phyloP scores from a whole-genome alignment of 257 asterid species.

The Verbascum thapsus region DNA sequence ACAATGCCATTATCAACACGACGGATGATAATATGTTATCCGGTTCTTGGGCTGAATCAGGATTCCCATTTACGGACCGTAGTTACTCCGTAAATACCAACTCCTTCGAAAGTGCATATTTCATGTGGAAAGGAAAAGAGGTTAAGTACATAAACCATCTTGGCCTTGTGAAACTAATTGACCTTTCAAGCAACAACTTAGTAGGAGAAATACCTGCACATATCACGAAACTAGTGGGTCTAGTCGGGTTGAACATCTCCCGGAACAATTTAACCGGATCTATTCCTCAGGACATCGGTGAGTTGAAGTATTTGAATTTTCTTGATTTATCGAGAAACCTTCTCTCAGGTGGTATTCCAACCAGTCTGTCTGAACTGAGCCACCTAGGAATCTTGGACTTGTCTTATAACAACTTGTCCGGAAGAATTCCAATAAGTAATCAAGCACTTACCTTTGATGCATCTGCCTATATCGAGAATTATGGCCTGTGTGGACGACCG shows the following conservation, averaged over 20 bases:
- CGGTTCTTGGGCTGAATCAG: no score
- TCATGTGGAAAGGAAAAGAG: slow-evolving; percentile 17
- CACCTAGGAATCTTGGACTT: slow-evolving; percentile 20
- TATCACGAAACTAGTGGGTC: slow-evolving; percentile 16
- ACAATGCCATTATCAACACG: slow-evolving; percentile 2
- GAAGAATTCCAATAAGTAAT: slow-evolving; percentile 24
- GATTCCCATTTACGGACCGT: background rate
- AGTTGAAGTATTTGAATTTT: background rate
- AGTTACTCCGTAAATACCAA: no score
- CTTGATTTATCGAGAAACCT: slow-evolving; percentile 32
- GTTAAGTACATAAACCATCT: background rate
- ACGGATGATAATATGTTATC: no score
- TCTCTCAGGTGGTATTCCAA: slow-evolving; percentile 28
- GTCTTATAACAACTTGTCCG: slow-evolving; percentile 36
- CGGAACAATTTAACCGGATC: slow-evolving; percentile 23
- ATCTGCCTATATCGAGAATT: slow-evolving; percentile 17
- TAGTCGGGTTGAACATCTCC: slow-evolving; percentile 25
- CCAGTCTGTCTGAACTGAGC: background rate
- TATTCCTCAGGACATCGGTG: slow-evolving; percentile 11
- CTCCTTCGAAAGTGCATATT: background rate
- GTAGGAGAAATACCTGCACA: slow-evolving; percentile 1
- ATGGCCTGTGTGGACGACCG: slow-evolving; percentile 21
- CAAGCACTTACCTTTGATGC: slow-evolving; percentile 1
- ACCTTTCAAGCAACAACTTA: slow-evolving; percentile 19
- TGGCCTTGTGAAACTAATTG: slow-evolving; percentile 15